These are phyloP conservation scores for Coemansia sp. DNA, from an alignment of 192 early-diverging fungal species.

Conservation along the genomic window DNA sequence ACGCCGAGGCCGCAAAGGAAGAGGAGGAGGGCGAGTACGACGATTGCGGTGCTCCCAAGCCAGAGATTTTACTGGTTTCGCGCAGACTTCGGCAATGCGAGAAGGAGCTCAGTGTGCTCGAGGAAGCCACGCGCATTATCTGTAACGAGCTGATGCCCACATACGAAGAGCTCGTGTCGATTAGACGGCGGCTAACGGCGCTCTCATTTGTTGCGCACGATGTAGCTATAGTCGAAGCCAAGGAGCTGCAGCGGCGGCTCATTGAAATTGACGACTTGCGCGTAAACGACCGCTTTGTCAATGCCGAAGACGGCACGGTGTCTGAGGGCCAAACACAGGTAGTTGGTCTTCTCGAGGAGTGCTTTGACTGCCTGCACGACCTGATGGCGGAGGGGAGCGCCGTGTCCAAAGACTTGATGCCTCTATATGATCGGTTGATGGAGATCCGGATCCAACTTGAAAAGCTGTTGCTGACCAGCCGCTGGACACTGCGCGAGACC, in stretches of 20 bases:
- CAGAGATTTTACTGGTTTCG: constrained; percentile 44
- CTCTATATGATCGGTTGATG: constrained; percentile 60
- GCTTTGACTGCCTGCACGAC: constrained; percentile 82
- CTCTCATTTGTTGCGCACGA: constrained; percentile 43
- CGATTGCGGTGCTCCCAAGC: constrained; percentile 1
- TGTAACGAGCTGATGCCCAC: constrained; percentile 71
- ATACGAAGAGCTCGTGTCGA: constrained; percentile 67
- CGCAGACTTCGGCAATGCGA: constrained; percentile 55
- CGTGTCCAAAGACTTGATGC: constrained; percentile 62
- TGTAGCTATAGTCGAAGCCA: constrained; percentile 23
- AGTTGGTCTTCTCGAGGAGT: constrained; percentile 74
- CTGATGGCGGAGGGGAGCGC: constrained; percentile 66
- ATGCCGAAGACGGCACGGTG: constrained; percentile 60
- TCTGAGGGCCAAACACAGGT: constrained; percentile 84
- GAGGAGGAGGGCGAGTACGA: constrained; percentile 10
- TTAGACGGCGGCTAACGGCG: constrained; percentile 61
- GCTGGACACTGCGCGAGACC: constrained; percentile 78
- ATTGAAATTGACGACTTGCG: constrained; percentile 76
- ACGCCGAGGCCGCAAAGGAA: constrained; percentile 40
- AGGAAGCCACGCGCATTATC: constrained; percentile 61
- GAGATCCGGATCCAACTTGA: constrained; percentile 77
- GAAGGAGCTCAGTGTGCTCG: constrained; percentile 45
- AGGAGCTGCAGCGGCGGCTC: constrained; percentile 68
- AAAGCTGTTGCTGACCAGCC: constrained; percentile 68
- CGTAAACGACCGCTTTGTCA: constrained; percentile 79